Base-by-base conservation (phyloP, 495 filamentous ascomycete genomes). In the Chaetomium cochliodes region DNA sequence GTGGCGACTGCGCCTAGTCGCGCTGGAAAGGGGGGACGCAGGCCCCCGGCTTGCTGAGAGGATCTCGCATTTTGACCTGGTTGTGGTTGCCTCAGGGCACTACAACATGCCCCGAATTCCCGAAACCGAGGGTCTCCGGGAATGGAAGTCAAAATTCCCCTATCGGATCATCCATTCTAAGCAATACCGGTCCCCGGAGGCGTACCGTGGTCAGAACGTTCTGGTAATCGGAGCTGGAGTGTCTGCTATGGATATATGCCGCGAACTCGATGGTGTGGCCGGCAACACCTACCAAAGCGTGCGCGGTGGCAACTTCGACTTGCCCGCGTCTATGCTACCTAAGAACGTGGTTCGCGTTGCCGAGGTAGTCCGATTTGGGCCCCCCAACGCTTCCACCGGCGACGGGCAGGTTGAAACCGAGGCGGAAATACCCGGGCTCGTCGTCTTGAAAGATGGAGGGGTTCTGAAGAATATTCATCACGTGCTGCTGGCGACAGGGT, bases 401-500 rank as follows among this genome's bases (percentile, higher is more conserved):
- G 6, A 44, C 12, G 25, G 12, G 12, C 49, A 41, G 20, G 39
- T 47, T 18, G 44, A 23, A 16, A 39, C 53, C 4, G 28, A 57
- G 4, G 22, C 63, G 11, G 57, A 69, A 7, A 72, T 71, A 22
- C 70, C 64, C 16, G 73, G 74, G 5, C 65, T 37, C 30, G 57
- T 68, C 30, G 22, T 76, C 1, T 62, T 81, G 9, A 71, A 72
- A 39, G 75, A 80, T 41, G 73, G 78, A 4, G 72, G 66, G 5
- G 66, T 82, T 5, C 70, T 89, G 6, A 68, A 78, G 20, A 75
- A 76, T 5, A 82, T 90, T 46, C 79, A 89, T 64, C 73, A 70
- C 8, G 73, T 89, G 11, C 69, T 89, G 0, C 61, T 89, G 11
- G 86, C 84, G n/a, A 90, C 87, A 0, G 87, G 87, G 5, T 90